phyloP scores from a whole-genome alignment of 306 rosid species.

The Quercus gilva region DNA sequence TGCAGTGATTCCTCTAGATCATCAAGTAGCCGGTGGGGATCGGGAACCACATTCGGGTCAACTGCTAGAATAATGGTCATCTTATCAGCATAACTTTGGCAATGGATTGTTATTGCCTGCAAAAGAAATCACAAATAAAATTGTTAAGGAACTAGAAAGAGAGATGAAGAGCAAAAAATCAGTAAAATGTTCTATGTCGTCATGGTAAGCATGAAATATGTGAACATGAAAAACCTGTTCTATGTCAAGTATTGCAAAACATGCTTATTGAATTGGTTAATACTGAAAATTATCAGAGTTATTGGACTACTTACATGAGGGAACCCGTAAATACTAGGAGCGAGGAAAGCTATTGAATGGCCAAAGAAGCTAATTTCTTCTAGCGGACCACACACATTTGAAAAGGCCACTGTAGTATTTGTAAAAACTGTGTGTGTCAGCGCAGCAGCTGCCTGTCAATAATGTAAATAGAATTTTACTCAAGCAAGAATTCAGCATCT shows the following conservation, averaged over 20 bases:
- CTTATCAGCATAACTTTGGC: constrained; percentile 44
- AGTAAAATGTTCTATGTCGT: no score
- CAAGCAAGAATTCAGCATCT: neutral
- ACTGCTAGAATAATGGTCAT: constrained; percentile 48
- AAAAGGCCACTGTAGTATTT: constrained; percentile 49
- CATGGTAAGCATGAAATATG: no score
- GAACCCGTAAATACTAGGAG: constrained; percentile 61
- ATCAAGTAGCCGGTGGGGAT: constrained; percentile 48
- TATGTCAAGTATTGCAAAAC: no score
- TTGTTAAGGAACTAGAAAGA: neutral
- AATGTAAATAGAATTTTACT: neutral
- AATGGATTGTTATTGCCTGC: constrained; percentile 71
- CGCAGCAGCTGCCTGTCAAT: constrained; percentile 35
- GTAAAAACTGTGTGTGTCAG: constrained; percentile 38
- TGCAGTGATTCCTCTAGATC: constrained; percentile 57
- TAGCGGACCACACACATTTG: constrained; percentile 53
- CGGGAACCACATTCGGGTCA: constrained; percentile 50
- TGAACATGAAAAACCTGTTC: neutral
- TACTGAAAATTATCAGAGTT: neutral
- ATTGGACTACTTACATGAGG: constrained; percentile 43
- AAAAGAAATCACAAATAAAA: neutral
- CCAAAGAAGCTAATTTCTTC: constrained; percentile 65
- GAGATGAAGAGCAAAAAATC: no score
- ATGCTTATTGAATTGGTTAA: neutral
- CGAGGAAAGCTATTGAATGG: constrained; percentile 50